phyloP scores from a whole-genome alignment of 2,329 filamentous ascomycete species.

The Corinectria fuckeliana region DNA sequence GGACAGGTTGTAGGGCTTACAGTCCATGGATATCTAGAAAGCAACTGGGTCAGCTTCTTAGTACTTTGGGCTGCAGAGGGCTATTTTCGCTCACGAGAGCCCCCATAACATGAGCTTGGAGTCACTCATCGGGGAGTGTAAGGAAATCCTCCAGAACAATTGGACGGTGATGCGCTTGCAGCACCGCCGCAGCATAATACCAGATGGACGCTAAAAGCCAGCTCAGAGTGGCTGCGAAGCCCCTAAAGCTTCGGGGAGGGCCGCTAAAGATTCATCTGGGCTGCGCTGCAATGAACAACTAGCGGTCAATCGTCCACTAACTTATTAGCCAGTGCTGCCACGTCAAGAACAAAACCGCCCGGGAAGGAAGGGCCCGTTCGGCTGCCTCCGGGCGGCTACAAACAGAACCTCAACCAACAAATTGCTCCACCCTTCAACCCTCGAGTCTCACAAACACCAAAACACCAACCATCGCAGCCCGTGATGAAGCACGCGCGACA shows the following conservation, averaged over 20 bases:
- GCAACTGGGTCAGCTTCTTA: background rate
- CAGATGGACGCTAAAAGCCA: constrained; percentile 1
- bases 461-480: constrained; percentile 10
- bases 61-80: background rate
- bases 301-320: constrained; percentile 17
- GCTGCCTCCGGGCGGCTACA: constrained; percentile 32
- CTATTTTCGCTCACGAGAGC: no score
- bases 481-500: background rate
- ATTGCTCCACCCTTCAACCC: constrained; percentile 13
- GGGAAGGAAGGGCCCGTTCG: constrained; percentile 22
- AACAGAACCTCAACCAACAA: constrained; percentile 29
- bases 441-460: background rate
- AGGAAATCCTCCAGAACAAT: background rate
- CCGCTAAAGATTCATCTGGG: background rate
- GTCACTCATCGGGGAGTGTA: background rate
- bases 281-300: constrained; percentile 3
- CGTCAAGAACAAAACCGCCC: constrained; percentile 4
- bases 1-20: background rate
- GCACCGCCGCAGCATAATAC: background rate
- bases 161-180: constrained; percentile 1
- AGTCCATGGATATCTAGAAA: background rate
- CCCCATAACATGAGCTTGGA: background rate
- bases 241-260: background rate
- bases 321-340: no score
- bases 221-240: constrained; percentile 11